Evolutionary conservation across 192 early-diverging fungal genomes (phyloP), one percentile per base, ranked within the genome.

Genomic region (Gaertneriomyces sp.): DNA sequence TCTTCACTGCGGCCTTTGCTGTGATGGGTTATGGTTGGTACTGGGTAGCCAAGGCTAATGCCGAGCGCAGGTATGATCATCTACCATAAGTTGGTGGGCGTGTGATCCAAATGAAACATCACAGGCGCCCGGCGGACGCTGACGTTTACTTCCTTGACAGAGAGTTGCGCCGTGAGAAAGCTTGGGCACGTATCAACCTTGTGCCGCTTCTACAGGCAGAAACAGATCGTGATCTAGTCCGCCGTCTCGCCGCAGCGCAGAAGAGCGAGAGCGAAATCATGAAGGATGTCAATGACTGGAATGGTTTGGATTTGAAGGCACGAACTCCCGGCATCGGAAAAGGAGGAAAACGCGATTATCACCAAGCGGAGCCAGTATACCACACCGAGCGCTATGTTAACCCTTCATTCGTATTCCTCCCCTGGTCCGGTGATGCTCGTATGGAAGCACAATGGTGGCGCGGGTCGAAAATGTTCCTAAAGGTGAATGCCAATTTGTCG

Each of bases 151-250:
- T 33, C 25, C n/a, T 16, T 41, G 11, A 38, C 68, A 92, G 94
- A 53, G 96, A 98, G 68, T 77, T 94, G 33, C 84, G 89, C 44
- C 87, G 96, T 61, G 94, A 96, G 74, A 92, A 95, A 63, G 80
- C 86, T 11, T 98, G 96, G 96, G 76, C 88, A 55, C 87, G 96
- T 45, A 92, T 98, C 64, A 81, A 93, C 81, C 78, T 98, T 16
- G 79, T 92, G 14, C 96, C 96, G 3, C 61, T 95, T 64, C 83
- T 96, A 40, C 88, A 92, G 68, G 94, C 96, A 45, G 96, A 98
- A 81, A 79, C 85, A 4, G 96, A 98, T 74, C 85, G 96, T 17
- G 94, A 96, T 71, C 75, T 80, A 20, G 91, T 92, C n/a, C 74
- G 93, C 58, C 82, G 93, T n/a, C 77, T 87, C 49, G 74, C 79